These are phyloP conservation scores for Fusarium beomiforme DNA, from an alignment of 2,329 filamentous ascomycete genomes.

Conservation along the genomic window DNA sequence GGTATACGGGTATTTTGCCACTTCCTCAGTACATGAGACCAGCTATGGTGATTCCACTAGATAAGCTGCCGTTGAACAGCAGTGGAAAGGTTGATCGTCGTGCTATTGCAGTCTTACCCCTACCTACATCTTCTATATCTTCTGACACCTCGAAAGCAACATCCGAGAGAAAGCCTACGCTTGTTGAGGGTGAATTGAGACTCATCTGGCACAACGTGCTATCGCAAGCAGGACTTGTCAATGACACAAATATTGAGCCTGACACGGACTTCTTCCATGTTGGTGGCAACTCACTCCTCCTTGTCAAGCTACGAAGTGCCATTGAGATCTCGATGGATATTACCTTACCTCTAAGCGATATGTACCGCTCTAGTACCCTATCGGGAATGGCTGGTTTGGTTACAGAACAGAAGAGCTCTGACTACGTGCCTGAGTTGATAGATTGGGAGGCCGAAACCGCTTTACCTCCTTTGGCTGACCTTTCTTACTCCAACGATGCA, in stretches of 20 bases:
- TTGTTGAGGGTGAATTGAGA: not conserved
- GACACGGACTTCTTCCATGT: not conserved
- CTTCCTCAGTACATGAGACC: conserved; percentile 4
- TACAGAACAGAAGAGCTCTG: not conserved
- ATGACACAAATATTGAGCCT: rapidly evolving
- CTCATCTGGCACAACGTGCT: not conserved
- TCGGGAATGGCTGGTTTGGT: not conserved
- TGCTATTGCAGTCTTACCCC: not conserved
- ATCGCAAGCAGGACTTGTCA: not conserved
- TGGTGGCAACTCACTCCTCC: not conserved
- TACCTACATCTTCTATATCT: not conserved
- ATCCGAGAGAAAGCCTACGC: not conserved
- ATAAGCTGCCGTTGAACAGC: not conserved
- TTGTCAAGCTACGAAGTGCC: not conserved
- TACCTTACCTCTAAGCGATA: not conserved
- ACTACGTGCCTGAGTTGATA: not conserved
- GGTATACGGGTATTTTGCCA: rapidly evolving
- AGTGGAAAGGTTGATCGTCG: not conserved
- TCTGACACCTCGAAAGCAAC: not conserved
- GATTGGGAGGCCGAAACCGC: not conserved
- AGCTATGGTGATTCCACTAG: not conserved
- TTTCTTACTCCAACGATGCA: rapidly evolving
- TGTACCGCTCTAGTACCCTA: not conserved
- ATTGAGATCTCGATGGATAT: not conserved
- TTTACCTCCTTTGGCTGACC: not conserved